phyloP scores from a whole-genome alignment of 345 rosid genomes.

The Salix udensis region DNA sequence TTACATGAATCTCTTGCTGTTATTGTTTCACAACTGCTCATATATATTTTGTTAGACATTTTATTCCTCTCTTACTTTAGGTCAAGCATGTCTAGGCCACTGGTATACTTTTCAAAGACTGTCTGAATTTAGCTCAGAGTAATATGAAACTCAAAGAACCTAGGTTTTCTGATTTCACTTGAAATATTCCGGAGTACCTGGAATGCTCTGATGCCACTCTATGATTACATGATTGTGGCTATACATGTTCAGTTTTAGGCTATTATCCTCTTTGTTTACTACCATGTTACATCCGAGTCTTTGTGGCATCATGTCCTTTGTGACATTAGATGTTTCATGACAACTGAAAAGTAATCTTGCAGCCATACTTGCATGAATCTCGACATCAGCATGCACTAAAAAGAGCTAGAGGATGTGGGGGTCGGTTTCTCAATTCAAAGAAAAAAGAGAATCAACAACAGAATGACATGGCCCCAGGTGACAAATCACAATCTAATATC shows the following conservation, averaged over 20 bases:
- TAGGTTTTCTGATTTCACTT: not conserved
- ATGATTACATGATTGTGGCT: not conserved
- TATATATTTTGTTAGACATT: not conserved
- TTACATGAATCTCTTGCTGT: not conserved
- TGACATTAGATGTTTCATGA: not conserved
- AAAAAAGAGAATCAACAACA: slow-evolving; percentile 47
- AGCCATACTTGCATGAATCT: slow-evolving; percentile 98
- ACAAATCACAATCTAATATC: slow-evolving; percentile 55
- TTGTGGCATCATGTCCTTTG: not conserved
- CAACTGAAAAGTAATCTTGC: slow-evolving; percentile 21
- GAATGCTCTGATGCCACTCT: not conserved
- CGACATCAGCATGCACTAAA: slow-evolving; percentile 89
- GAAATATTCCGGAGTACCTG: not conserved
- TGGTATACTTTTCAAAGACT: not conserved
- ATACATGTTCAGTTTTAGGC: not conserved
- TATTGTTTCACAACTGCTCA: not conserved
- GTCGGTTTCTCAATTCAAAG: slow-evolving; percentile 83
- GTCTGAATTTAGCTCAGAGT: not conserved
- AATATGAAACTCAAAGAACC: not conserved
- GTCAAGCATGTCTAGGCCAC: slow-evolving; percentile 1
- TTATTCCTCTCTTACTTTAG: not conserved
- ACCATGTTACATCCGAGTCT: not conserved
- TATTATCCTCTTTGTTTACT: not conserved
- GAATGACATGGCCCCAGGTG: slow-evolving; percentile 44
- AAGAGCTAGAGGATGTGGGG: slow-evolving; percentile 95